Conservation (phyloP, 768 basidiomycete genomes). For the Cyathus striatus region DNA sequence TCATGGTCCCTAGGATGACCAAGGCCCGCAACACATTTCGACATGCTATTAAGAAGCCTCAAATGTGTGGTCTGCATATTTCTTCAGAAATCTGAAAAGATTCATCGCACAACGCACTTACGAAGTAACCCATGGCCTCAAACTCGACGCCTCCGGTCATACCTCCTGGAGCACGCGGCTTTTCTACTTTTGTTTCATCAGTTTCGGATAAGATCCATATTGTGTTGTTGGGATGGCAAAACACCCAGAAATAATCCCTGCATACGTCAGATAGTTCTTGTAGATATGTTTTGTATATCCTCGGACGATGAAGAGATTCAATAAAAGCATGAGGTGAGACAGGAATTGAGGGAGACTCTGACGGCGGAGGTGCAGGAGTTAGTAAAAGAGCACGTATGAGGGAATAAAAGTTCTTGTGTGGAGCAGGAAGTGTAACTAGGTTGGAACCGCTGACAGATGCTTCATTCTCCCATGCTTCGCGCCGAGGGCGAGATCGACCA, state of each 20-base stretch:
- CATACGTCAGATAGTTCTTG: conserved; percentile 74
- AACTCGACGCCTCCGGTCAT: conserved; percentile 99
- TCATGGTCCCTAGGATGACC: conserved; percentile 64
- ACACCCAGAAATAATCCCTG: conserved; percentile 94
- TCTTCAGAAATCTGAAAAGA: too few relatives aligned
- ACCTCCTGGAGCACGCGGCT: conserved; percentile 90
- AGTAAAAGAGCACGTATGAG: conserved; percentile 74
- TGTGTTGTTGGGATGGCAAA: conserved; percentile 92
- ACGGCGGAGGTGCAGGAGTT: conserved; percentile 33
- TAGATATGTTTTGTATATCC: conserved; percentile 32
- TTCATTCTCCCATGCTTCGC: conserved; percentile 57
- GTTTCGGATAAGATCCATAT: conserved; percentile 85
- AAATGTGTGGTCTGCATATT: conserved; percentile 89
- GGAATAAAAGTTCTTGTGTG: conserved; percentile 69
- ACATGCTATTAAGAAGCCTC: conserved; percentile 78
- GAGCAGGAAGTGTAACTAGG: conserved; percentile 61
- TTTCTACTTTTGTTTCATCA: conserved; percentile 82
- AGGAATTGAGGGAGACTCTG: conserved; percentile 26
- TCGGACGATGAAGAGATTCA: conserved; percentile 32
- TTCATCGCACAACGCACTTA: too few relatives aligned
- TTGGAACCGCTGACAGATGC: conserved; percentile 32
- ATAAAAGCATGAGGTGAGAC: conserved; percentile 72
- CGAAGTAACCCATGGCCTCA: conserved; percentile 94
- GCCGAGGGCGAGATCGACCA: conserved; percentile 26
- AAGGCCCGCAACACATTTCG: conserved; percentile 58